Base-by-base conservation (phyloP, 2,329 filamentous ascomycete species). In the Talaromyces sp. region DNA sequence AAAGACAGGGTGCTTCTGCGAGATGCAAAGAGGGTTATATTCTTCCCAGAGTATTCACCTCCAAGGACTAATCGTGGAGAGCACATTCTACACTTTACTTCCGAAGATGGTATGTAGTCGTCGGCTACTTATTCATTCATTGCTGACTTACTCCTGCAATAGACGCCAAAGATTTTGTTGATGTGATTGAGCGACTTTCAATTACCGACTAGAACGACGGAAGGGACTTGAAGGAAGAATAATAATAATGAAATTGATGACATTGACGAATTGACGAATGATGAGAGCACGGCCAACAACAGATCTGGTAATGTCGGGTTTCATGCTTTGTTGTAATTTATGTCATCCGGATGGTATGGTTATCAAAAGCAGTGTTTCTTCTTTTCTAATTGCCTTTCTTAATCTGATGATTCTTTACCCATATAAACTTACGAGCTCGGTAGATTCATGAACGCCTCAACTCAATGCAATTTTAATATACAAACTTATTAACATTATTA, bases 1-100 rank as follows among this genome's bases (percentile, higher is more conserved):
- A 77, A 77, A 1, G 80, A 77, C 45, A 79, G 80, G 1, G 73
- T 86, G 2, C 73, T 83, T 27, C 73, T 88, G 25, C 77, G 78
- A n/a, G 78, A 84, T 56, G 74, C 87, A 35, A 80, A 81, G 54
- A 83, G 82, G 3, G 83, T 82, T 63, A 76, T 86, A 17, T 86
- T 88, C 69, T 76, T 75, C 50, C 81, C 82, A 22, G 79, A 82
- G 3, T 88, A 87, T 70, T 73, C 69, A 17, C 79, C 81, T 11
- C 78, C 76, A 35, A 68, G 70, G 19, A 77, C 73, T 2, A 31
- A 66, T 1, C 70, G 71, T 17, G 79, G 79, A 3, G 75, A 78
- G 52, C 77, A 80, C 68, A 67, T 79, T 22, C 66, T 83, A 31
- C 74, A 72, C 13, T 83, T 83, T 65, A 73, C 67, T 57, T 71